Evolutionary conservation across 2,329 filamentous ascomycete genomes (phyloP).

Genomic region (Fusarium verrucosum): DNA sequence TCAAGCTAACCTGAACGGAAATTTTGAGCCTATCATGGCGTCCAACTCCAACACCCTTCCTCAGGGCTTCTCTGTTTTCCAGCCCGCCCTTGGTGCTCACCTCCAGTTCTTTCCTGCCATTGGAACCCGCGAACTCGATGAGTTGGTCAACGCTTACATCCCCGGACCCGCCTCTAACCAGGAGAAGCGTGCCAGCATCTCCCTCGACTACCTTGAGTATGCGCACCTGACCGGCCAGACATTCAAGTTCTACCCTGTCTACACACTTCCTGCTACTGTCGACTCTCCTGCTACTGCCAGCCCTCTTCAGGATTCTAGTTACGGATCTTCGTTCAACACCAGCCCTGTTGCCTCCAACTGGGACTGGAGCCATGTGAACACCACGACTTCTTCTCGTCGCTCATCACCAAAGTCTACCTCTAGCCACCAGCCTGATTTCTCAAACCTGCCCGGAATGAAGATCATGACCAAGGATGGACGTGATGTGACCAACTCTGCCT

Average conservation of each 20-base stretch:
- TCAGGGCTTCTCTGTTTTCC: constrained; percentile 68
- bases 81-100: constrained; percentile 64
- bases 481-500: constrained; percentile 70
- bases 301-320: constrained; percentile 56
- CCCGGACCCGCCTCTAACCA: constrained; percentile 61
- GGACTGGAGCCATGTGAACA: constrained; percentile 55
- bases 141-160: constrained; percentile 67
- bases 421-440: constrained; percentile 56
- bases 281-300: constrained; percentile 57
- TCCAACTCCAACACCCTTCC: constrained; percentile 42
- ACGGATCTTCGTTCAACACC: constrained; percentile 57
- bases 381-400: constrained; percentile 46
- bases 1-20: constrained; percentile 15
- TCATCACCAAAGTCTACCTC: constrained; percentile 44
- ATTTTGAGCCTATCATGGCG: constrained; percentile 41
- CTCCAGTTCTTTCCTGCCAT: constrained; percentile 74
- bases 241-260: constrained; percentile 69
- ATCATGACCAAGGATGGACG: constrained; percentile 71
- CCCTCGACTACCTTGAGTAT: constrained; percentile 68
- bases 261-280: constrained; percentile 48
- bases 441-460: constrained; percentile 69
- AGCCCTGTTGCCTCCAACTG: constrained; percentile 61
- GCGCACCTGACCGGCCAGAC: constrained; percentile 63
- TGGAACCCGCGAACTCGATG: constrained; percentile 68
- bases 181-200: constrained; percentile 67